Base-by-base conservation (phyloP, 331 rosid species). In the Pyrus hybrid region DNA sequence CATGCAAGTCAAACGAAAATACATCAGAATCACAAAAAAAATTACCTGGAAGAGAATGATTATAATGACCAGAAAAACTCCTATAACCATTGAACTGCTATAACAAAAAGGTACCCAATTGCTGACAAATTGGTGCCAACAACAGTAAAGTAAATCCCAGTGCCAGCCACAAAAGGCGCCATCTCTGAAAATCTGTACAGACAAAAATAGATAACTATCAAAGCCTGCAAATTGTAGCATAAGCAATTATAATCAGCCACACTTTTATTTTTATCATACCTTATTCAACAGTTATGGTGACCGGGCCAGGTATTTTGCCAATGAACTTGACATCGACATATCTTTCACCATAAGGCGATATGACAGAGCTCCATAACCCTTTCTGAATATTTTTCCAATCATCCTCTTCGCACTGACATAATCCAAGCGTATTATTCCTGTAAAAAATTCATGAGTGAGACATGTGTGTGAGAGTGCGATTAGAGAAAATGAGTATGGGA, bases 21-120 rank as follows among this genome's bases (percentile, higher is more conserved):
- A 65, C 64, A 71, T 32, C 7, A 13, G 43, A 65, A 67, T 60
- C 32, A 68, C 76, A 71, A 10, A 20, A 47, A 76, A 22, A 49
- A 16, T 47, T 88, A 92, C 97, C 97, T 92, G 97, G 74, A 92
- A 92, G 70, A 92, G 93, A 80, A 92, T 69, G 54, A 90, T 88
- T 69, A 92, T 81, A 57, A 92, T 29, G 73, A 90, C 91, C 70
- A 92, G 92, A 76, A 92, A 90, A 83, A 92, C 68, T 45, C 96
- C 97, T 12, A 92, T 86, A 29, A 83, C 86, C 96, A 92, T 92
- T 12, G 96, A 92, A 87, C 90, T 88, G 87, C 92, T 87, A 75
- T 92, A 92, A 69, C 90, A 92, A 80, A 92, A 92, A 1, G 93
- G 96, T 81, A 92, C 96, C 96, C 93, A 90, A 71, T 75, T 83